Evolutionary conservation across 139 green algal species (phyloP).

Genomic region (Zygnema cylindricum): DNA sequence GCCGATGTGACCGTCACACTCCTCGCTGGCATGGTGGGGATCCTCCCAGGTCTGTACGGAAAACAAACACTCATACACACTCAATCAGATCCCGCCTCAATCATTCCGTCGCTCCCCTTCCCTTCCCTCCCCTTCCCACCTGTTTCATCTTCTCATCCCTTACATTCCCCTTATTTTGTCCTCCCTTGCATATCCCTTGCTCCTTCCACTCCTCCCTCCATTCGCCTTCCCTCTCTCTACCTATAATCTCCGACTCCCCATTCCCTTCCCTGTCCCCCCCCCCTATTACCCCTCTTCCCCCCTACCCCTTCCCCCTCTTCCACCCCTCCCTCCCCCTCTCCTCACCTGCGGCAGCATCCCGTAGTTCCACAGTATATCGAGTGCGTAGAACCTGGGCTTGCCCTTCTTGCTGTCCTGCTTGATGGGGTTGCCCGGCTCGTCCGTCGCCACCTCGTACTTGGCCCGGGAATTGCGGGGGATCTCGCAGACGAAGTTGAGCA

Average conservation of each 20-base stretch:
- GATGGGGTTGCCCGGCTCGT: constrained; percentile 92
- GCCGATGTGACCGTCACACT: constrained; percentile 66
- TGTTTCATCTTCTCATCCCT: too few species aligned
- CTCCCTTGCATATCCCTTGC: too few species aligned
- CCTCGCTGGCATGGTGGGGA: constrained; percentile 75
- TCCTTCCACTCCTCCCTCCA: too few species aligned
- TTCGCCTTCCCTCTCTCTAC: too few species aligned
- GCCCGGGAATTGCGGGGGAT: constrained; percentile 86
- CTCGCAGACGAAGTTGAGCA: constrained; percentile 50
- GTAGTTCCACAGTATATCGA: constrained; percentile 99
- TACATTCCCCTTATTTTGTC: too few species aligned
- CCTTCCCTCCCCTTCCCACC: too few species aligned
- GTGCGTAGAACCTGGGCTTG: constrained; percentile 95
- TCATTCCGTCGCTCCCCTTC: too few species aligned
- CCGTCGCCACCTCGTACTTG: constrained; percentile 97
- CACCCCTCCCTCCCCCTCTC: background rate
- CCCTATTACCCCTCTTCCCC: background rate
- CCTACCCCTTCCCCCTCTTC: background rate
- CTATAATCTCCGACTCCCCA: background rate
- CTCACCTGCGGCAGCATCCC: constrained; percentile 88
- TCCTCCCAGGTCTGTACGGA: constrained; percentile 87
- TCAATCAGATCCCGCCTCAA: too few species aligned
- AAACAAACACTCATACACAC: too few species aligned
- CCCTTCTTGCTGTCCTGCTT: constrained; percentile 99
- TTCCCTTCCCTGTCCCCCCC: background rate